Conservation (phyloP, 495 filamentous ascomycete genomes). For the Durotheca rogersii region DNA sequence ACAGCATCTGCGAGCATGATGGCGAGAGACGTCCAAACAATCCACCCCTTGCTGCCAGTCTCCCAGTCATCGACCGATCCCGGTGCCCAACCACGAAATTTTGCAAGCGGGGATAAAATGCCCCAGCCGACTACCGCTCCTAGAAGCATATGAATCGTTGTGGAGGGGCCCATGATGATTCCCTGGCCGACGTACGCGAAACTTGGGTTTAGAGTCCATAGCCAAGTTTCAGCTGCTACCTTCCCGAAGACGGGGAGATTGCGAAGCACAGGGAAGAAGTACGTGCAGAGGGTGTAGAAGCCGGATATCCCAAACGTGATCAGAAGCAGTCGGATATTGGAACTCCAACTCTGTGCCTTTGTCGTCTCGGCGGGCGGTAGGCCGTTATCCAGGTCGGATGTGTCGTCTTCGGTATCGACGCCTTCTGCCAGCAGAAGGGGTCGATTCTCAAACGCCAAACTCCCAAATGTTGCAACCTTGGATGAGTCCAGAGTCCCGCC, state of each 20-base stretch:
- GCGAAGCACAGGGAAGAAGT: slow-evolving; percentile 84
- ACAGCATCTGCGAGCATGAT: slow-evolving; percentile 97
- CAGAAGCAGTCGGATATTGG: slow-evolving; percentile 54
- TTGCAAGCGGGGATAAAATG: slow-evolving; percentile 84
- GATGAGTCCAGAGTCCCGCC: slow-evolving; percentile 25
- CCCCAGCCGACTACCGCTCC: slow-evolving; percentile 92
- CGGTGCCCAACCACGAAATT: slow-evolving; percentile 82
- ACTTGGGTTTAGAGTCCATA: slow-evolving; percentile 95
- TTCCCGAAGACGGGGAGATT: slow-evolving; percentile 82
- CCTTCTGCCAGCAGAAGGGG: slow-evolving; percentile 20
- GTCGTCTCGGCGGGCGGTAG: slow-evolving; percentile 12
- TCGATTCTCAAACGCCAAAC: slow-evolving; percentile 32
- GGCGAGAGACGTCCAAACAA: slow-evolving; percentile 90
- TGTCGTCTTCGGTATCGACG: slow-evolving; percentile 15
- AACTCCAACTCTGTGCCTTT: slow-evolving; percentile 47
- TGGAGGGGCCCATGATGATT: slow-evolving; percentile 88
- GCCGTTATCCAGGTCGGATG: background rate
- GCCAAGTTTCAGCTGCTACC: slow-evolving; percentile 72
- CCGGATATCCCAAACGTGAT: slow-evolving; percentile 55
- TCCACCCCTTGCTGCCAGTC: slow-evolving; percentile 93
- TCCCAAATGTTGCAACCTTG: slow-evolving; percentile 36
- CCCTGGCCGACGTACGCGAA: slow-evolving; percentile 90
- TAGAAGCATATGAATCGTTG: slow-evolving; percentile 92
- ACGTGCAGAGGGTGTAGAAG: slow-evolving; percentile 76
- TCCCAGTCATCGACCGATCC: slow-evolving; percentile 86